Evolutionary conservation across 2,329 filamentous ascomycete genomes (phyloP), one percentile per base, ranked within the genome.

Genomic region (Calonectria honghensis): DNA sequence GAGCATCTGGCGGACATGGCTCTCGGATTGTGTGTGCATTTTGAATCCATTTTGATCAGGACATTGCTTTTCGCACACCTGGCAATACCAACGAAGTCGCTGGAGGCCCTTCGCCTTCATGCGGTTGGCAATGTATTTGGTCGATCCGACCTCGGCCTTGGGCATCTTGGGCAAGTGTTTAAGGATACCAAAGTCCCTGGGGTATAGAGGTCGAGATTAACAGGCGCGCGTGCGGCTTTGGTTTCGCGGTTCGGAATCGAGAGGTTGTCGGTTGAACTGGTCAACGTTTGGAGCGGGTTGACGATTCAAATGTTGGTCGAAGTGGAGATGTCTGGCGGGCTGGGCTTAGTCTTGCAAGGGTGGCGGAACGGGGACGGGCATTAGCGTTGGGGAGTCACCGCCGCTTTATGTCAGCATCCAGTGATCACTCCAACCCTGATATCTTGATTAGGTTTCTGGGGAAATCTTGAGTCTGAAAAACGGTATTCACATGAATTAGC

Each of bases 41-140:
- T 96, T 96, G 87, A 96, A 98, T 32, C 94, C 96, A 86, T 98
- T 98, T 79, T 96, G 95, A 83, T 98, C 96, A 74, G 94, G 90
- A 52, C 83, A 85, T 71, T 86, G 84, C 73, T 87, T 85, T 82
- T 95, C 91, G 87, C 96, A 98, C 7, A 94, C 91, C 83, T 94
- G 92, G 76, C 96, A 98, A 87, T 96, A 98, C 94, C 95, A 99
- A 83, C 96, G 91, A 69, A 99, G 89, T 9, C 96, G 91, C 82
- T 97, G 94, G 14, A 92, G 86, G 70, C 93, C 93, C 84, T 95
- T 94, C 76, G 92, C 91, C 86, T 98, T 98, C 88, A 98, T 93
- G 86, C 96, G 94, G 87, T 98, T 98, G 86, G 91, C 92, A 74
- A 98, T 90, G 84, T 95, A 91, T 87, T 98, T 98, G n/a, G 94